Percentiles rank a stretch among this genome's conserved stretches.
phyloP scores from a whole-genome alignment of 2,329 filamentous ascomycete species.

The Beauveria australis region DNA sequence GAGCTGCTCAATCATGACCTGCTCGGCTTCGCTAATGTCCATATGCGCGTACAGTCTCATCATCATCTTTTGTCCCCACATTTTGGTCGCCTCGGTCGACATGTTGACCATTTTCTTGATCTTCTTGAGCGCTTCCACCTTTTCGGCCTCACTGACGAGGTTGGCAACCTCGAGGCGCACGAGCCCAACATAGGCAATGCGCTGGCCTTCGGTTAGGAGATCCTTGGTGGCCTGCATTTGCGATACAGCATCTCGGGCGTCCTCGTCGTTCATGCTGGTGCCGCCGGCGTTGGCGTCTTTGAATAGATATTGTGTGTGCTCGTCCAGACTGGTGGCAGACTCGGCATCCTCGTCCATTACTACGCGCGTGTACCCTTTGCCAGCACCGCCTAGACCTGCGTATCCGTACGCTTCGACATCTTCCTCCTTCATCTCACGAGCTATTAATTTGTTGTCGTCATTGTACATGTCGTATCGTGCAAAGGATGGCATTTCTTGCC shows the following conservation, averaged over 20 bases:
- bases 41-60: slow-evolving; percentile 88
- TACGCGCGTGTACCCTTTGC: slow-evolving; percentile 93
- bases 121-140: slow-evolving; percentile 52
- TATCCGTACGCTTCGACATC: slow-evolving; percentile 62
- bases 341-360: slow-evolving; percentile 89
- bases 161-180: slow-evolving; percentile 71
- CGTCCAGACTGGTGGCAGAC: slow-evolving; percentile 92
- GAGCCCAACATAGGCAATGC: slow-evolving; percentile 91
- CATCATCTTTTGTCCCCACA: slow-evolving; percentile 99
- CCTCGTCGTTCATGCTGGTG: slow-evolving; percentile 63
- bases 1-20: slow-evolving; percentile 98
- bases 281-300: slow-evolving; percentile 57
- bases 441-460: slow-evolving; percentile 81
- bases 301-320: slow-evolving; percentile 94
- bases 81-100: slow-evolving; percentile 70
- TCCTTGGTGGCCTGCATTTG: slow-evolving; percentile 97
- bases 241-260: slow-evolving; percentile 73
- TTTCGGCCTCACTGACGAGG: slow-evolving; percentile 63
- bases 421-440: slow-evolving; percentile 69
- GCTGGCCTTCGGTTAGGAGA: slow-evolving; percentile 86
- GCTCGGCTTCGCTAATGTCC: slow-evolving; percentile 86
- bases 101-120: slow-evolving; percentile 65
- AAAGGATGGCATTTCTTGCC: slow-evolving; percentile 92
- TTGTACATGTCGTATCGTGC: slow-evolving; percentile 94
- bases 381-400: slow-evolving; percentile 73